Evolutionary conservation across 139 green algal species (phyloP).

Genomic region (Volvox reticuliferus): DNA sequence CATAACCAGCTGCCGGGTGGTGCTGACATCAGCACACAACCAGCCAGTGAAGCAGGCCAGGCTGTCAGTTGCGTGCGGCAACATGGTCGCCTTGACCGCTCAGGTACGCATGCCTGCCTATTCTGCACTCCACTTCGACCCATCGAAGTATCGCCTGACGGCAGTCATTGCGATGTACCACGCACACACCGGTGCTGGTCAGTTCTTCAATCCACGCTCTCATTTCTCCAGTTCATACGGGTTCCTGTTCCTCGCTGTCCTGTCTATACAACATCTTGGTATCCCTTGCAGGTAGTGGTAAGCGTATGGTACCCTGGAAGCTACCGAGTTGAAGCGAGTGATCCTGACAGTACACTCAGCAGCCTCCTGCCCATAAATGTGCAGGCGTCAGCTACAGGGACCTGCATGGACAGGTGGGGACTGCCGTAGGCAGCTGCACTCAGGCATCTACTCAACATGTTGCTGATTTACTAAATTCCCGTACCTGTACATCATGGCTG

Average conservation of each 20-base stretch:
- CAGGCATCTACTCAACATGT: neutral
- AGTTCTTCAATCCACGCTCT: no score
- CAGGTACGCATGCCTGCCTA: neutral
- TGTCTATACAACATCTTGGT: no score
- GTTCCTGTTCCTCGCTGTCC: no score
- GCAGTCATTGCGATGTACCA: no score
- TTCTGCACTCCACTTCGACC: no score
- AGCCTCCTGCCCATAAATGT: constrained; percentile 63
- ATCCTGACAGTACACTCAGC: constrained; percentile 58
- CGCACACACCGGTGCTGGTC: no score
- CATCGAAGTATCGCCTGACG: no score
- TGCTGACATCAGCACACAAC: constrained; percentile 33
- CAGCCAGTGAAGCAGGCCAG: constrained; percentile 17
- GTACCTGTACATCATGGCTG: neutral
- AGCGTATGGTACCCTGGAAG: constrained; percentile 50
- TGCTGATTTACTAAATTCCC: neutral
- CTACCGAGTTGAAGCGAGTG: neutral
- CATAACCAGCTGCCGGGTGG: constrained; percentile 26
- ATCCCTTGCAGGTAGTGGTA: neutral
- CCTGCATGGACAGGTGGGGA: constrained; percentile 24
- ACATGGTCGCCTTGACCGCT: neutral
- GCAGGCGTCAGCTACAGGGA: neutral
- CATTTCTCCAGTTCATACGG: no score
- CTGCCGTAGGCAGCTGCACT: neutral
- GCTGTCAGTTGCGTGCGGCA: neutral